A percentile compares a stretch with the other conserved stretches of the same genome.
Evolutionary conservation across 2,329 filamentous ascomycete species (phyloP).

Genomic region (Cadophora malorum): DNA sequence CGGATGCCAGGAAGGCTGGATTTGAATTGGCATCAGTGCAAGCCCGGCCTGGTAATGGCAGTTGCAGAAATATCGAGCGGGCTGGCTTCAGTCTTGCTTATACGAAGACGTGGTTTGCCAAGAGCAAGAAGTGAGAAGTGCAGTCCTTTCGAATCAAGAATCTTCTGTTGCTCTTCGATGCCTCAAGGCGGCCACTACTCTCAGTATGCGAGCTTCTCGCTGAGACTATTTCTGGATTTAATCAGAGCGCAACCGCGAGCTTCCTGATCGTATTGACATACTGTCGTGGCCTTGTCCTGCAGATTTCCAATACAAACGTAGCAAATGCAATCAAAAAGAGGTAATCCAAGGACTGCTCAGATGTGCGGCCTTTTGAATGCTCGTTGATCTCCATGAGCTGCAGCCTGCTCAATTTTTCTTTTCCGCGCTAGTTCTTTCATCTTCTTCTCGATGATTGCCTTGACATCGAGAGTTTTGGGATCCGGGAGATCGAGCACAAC

Average conservation of each 20-base stretch:
- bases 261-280: not conserved
- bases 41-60: conserved; percentile 18
- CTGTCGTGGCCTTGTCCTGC: not conserved
- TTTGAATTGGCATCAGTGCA: conserved; percentile 18
- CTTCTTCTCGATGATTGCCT: not conserved
- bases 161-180: not conserved
- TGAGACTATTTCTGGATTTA: not conserved
- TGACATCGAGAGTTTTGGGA: not conserved
- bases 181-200: not conserved
- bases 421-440: not conserved
- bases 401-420: not conserved
- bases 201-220: not conserved
- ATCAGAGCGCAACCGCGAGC: too few relatives aligned
- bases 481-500: not conserved
- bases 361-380: not conserved
- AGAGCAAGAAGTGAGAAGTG: not conserved
- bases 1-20: conserved; percentile 11
- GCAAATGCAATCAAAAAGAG: not conserved
- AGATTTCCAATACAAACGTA: not conserved
- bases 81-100: conserved; percentile 22
- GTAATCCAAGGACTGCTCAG: not conserved
- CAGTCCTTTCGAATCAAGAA: not conserved
- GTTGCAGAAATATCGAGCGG: conserved; percentile 24
- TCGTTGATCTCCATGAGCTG: not conserved
- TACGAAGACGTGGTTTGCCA: conserved; percentile 16